Conservation (phyloP, 306 rosid genomes). For the Gleditsia sinensis region DNA sequence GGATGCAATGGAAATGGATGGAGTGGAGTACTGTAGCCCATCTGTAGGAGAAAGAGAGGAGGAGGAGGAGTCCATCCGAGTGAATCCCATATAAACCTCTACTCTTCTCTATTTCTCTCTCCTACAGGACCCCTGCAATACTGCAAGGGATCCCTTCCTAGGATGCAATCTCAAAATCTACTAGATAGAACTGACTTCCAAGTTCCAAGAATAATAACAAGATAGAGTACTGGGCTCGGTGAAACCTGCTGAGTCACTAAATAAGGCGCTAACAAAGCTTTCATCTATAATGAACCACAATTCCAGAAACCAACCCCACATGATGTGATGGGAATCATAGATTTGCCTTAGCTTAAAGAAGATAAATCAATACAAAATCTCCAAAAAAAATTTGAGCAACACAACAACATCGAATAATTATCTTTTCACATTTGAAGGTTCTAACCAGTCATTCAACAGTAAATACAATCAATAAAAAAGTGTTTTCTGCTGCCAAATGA, state of each 20-base stretch:
- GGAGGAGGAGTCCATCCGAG: too few species aligned
- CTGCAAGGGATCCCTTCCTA: too few species aligned
- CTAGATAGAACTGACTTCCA: not conserved
- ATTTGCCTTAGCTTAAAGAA: not conserved
- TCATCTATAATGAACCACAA: not conserved
- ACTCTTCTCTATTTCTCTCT: too few species aligned
- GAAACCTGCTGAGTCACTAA: not conserved
- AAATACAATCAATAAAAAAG: constrained; percentile 30
- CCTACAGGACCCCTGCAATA: too few species aligned
- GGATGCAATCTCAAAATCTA: too few species aligned
- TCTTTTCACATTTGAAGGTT: constrained; percentile 27
- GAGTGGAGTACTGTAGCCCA: too few species aligned
- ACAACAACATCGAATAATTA: constrained; percentile 13
- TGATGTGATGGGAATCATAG: not conserved
- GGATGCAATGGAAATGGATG: too few species aligned
- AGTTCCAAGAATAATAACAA: not conserved
- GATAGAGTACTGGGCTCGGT: not conserved
- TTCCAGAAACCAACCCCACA: not conserved
- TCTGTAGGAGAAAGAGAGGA: too few species aligned
- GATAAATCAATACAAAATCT: not conserved
- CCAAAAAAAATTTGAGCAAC: constrained; percentile 15
- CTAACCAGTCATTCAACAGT: constrained; percentile 28
- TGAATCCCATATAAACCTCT: too few species aligned
- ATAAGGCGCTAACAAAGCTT: not conserved
- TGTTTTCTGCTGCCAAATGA: constrained; percentile 36